Percentiles rank a stretch among this genome's conserved stretches.
Conservation (phyloP, 116 monocot genomes). For the Trichopus zeylanicus region DNA sequence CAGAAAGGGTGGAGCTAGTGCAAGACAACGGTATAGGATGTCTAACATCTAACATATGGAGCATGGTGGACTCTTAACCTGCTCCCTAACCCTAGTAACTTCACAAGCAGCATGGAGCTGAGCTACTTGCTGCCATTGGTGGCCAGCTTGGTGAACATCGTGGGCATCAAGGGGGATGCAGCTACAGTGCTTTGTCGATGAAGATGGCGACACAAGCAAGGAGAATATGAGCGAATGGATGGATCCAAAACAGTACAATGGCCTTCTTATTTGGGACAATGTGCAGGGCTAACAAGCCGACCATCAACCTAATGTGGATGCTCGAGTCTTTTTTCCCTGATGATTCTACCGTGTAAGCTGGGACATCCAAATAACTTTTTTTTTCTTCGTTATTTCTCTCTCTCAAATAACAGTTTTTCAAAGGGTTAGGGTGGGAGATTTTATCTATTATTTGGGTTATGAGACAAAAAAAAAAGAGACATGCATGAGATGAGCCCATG, state of each 20-base stretch:
- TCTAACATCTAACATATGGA: constrained; percentile 24
- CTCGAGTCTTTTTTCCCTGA: too few species aligned
- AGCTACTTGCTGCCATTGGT: constrained; percentile 38
- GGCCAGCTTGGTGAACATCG: constrained; percentile 21
- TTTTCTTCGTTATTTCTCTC: too few species aligned
- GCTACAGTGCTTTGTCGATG: constrained; percentile 10
- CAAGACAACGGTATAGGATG: neutral
- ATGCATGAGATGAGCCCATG: too few species aligned
- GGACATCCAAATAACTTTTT: too few species aligned
- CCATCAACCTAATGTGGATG: too few species aligned
- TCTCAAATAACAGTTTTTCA: too few species aligned
- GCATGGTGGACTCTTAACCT: neutral
- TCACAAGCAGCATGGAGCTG: constrained; percentile 12
- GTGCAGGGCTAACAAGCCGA: too few species aligned
- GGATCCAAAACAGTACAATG: constrained; percentile 19
- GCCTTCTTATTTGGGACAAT: constrained; percentile 30
- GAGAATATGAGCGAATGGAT: constrained; percentile 32
- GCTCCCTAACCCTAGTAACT: constrained; percentile 4
- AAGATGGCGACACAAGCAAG: constrained; percentile 5
- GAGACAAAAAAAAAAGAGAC: too few species aligned
- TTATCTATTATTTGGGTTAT: too few species aligned
- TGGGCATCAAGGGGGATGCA: constrained; percentile 1
- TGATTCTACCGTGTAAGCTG: too few species aligned
- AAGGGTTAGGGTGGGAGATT: too few species aligned
- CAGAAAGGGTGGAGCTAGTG: too few species aligned